These are phyloP conservation scores for Uncinocarpus reesii DNA, from an alignment of 2,329 filamentous ascomycete genomes.

Conservation along the genomic window DNA sequence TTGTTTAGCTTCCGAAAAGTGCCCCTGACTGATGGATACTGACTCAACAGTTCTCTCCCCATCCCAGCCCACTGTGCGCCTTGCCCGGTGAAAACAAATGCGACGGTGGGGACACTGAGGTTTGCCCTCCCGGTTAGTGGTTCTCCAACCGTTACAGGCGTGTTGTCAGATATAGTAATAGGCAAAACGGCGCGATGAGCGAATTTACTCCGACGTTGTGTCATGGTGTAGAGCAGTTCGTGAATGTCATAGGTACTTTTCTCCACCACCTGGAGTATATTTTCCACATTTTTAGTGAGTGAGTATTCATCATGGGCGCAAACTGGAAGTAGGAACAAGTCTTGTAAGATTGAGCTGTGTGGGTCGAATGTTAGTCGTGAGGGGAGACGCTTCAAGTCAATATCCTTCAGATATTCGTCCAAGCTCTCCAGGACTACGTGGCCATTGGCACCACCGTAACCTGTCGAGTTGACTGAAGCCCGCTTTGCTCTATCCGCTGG, in stretches of 20 bases:
- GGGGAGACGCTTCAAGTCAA: not conserved
- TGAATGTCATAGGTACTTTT: too few relatives aligned
- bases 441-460: constrained; percentile 36
- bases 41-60: not conserved
- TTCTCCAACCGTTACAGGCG: not conserved
- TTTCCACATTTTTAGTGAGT: too few relatives aligned
- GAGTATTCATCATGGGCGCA: too few relatives aligned
- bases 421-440: constrained; percentile 29
- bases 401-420: not conserved
- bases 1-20: too few relatives aligned
- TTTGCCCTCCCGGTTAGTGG: too few relatives aligned
- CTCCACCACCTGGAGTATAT: too few relatives aligned
- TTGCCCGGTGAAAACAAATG: constrained; percentile 17
- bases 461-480: constrained; percentile 41
- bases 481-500: constrained; percentile 16
- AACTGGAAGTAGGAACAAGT: constrained; percentile 19
- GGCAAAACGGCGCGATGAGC: constrained; percentile 8
- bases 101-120: too few relatives aligned
- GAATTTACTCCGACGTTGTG: too few relatives aligned
- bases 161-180: not conserved
- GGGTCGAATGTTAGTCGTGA: not conserved
- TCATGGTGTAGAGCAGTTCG: too few relatives aligned
- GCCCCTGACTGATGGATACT: too few relatives aligned
- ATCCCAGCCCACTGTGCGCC: constrained; percentile 16
- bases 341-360: not conserved